These are phyloP conservation scores for Apiotrichum montevideense DNA, from an alignment of 1,284 basidiomycete genomes.

Conservation along the genomic window DNA sequence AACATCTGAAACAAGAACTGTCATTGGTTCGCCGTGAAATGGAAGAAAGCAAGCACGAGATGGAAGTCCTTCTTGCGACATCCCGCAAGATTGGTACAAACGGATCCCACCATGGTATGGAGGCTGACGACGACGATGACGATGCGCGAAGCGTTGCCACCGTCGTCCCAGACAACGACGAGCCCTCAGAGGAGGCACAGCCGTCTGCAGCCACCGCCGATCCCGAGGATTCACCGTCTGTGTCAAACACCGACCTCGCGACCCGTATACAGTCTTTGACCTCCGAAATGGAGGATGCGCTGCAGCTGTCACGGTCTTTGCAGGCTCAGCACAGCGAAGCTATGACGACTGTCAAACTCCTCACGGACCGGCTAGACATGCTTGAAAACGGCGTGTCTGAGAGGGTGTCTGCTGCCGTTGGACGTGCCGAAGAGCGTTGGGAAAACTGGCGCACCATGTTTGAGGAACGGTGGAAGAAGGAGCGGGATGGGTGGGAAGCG, in stretches of 20 bases:
- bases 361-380: conserved; percentile 57
- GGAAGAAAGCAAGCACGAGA: conserved; percentile 52
- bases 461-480: conserved; percentile 70
- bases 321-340: conserved; percentile 74
- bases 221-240: background rate
- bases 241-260: conserved; percentile 57
- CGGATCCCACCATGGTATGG: conserved; percentile 53
- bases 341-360: conserved; percentile 65
- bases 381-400: conserved; percentile 50
- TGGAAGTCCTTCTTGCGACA: conserved; percentile 33
- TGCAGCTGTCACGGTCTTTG: conserved; percentile 65
- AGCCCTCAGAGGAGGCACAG: conserved; percentile 15
- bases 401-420: conserved; percentile 50
- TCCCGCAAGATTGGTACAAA: conserved; percentile 28
- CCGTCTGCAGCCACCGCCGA: background rate
- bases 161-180: conserved; percentile 43
- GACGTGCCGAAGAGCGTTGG: conserved; percentile 66
- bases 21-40: conserved; percentile 63
- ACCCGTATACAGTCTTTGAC: conserved; percentile 66
- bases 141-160: conserved; percentile 43
- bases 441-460: conserved; percentile 52
- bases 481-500: conserved; percentile 72
- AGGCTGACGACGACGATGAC: conserved; percentile 48
- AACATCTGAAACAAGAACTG: conserved; percentile 76
- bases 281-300: conserved; percentile 67